These are phyloP conservation scores for Erodium moschatum DNA, from an alignment of 441 rosid species.

Conservation along the genomic window DNA sequence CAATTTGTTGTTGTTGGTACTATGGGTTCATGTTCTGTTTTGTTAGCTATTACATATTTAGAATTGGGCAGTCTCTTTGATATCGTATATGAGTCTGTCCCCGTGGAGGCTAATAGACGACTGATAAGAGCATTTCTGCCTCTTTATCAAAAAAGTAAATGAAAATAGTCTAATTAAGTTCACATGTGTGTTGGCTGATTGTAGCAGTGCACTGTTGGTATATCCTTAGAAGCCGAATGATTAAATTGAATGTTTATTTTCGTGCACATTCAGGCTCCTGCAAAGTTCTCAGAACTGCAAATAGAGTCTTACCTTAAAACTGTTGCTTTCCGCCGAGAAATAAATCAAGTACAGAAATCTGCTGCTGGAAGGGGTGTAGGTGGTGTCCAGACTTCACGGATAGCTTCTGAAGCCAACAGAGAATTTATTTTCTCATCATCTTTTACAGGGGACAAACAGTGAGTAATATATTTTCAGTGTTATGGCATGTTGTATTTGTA, in stretches of 20 bases:
- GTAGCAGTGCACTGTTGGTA: not conserved
- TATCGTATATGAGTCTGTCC: not conserved
- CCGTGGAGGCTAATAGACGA: not conserved
- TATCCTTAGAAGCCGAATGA: conserved; percentile 6
- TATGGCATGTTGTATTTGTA: not conserved
- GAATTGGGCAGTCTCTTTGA: not conserved
- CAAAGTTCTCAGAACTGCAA: conserved; percentile 83
- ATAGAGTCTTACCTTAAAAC: conserved; percentile 89
- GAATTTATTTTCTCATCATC: conserved; percentile 90
- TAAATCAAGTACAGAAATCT: conserved; percentile 81
- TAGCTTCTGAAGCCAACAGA: conserved; percentile 91
- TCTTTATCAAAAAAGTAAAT: not conserved
- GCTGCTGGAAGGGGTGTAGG: conserved; percentile 78
- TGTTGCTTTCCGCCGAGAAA: conserved; percentile 89
- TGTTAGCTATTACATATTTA: not conserved
- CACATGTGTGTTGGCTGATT: not conserved
- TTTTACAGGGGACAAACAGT: conserved; percentile 85
- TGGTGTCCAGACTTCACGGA: conserved; percentile 83
- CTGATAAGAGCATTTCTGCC: not conserved
- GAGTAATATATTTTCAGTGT: conserved; percentile 28
- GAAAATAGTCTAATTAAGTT: not conserved
- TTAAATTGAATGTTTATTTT: conserved; percentile 17
- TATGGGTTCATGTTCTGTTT: not conserved
- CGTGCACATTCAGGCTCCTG: conserved; percentile 56
- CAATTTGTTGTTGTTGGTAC: not conserved